Evolutionary conservation across 2,329 filamentous ascomycete genomes (phyloP).

Genomic region (Aureobasidium pullulans): DNA sequence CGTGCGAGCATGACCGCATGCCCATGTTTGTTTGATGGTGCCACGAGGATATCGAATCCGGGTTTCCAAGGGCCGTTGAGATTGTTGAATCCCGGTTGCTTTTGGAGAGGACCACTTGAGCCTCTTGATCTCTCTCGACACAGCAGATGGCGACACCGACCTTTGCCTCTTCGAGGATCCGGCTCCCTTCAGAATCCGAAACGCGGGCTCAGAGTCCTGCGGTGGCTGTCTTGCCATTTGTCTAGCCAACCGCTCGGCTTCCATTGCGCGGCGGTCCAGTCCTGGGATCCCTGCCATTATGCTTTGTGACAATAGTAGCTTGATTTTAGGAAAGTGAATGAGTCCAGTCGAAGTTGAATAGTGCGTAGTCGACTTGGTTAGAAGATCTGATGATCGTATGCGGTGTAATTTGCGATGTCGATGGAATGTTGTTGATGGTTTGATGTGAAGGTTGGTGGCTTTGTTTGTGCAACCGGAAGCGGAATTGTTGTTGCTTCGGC

Average conservation of each 20-base stretch:
- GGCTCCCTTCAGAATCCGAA: not conserved
- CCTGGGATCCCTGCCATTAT: constrained; percentile 37
- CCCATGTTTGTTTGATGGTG: constrained; percentile 75
- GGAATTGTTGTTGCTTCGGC: not conserved
- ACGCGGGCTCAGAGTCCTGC: not conserved
- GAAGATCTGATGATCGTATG: not conserved
- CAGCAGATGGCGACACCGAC: constrained; percentile 32
- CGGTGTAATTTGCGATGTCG: not conserved
- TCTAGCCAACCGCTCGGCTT: constrained; percentile 70
- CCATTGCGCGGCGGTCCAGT: constrained; percentile 75
- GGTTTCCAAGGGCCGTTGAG: too few species aligned
- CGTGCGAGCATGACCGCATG: constrained; percentile 51
- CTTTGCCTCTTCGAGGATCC: constrained; percentile 43
- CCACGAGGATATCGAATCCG: constrained; percentile 49
- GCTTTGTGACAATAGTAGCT: too few species aligned
- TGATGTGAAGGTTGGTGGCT: not conserved
- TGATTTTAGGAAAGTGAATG: not conserved
- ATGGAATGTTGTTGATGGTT: too few species aligned
- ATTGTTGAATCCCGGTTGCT: too few species aligned
- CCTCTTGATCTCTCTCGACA: constrained; percentile 15
- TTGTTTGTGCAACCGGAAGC: not conserved
- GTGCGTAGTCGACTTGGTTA: too few species aligned
- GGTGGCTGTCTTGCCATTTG: constrained; percentile 24
- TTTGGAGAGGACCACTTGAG: not conserved
- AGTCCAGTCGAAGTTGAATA: too few species aligned